Conservation (phyloP, 345 rosid genomes). For the Aquilaria sinensis region DNA sequence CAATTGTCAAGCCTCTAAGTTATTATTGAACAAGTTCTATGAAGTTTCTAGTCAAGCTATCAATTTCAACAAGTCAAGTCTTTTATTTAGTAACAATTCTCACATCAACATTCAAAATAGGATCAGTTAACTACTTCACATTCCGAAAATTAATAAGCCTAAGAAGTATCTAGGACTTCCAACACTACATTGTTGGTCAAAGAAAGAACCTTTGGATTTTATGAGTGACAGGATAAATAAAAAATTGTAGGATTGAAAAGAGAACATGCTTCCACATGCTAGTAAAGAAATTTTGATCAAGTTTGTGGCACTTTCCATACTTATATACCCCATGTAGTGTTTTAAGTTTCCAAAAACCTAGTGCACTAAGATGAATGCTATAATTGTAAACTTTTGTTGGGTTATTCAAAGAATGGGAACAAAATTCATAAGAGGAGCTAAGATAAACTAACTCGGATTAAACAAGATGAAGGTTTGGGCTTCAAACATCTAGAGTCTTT, state of each 20-base stretch:
- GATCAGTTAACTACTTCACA: background rate
- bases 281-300: background rate
- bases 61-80: background rate
- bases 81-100: background rate
- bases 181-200: background rate
- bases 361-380: no score
- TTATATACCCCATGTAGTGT: no score
- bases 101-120: background rate
- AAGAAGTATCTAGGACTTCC: background rate
- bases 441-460: no score
- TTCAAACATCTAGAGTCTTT: no score
- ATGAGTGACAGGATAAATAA: background rate
- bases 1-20: no score
- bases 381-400: no score
- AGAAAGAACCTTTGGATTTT: background rate
- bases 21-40: background rate
- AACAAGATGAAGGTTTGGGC: no score
- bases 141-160: no score
- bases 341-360: no score
- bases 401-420: no score
- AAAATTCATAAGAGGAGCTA: no score
- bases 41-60: background rate
- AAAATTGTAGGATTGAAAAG: background rate
- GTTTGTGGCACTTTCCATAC: background rate
- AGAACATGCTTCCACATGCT: background rate